Conservation (phyloP, 2,329 filamentous ascomycete species). For the Elsinoe australis region DNA sequence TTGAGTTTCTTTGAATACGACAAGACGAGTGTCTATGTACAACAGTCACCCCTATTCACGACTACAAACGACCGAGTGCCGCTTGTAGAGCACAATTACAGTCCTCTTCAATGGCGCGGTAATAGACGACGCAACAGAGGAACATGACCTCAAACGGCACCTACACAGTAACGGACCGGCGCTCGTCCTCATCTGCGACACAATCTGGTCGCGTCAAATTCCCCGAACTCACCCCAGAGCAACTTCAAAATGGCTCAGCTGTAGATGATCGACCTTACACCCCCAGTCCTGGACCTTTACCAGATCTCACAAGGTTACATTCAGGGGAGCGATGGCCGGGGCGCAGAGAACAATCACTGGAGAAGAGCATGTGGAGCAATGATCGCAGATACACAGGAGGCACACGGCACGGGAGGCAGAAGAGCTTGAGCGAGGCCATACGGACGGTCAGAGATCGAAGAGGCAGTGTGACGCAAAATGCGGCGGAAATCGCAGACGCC, state of each 20-base stretch:
- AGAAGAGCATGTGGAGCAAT: slow-evolving; percentile 42
- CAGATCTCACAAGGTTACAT: slow-evolving; percentile 30
- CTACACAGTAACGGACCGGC: slow-evolving; percentile 17
- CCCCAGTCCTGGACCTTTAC: slow-evolving; percentile 28
- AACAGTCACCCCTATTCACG: too few species aligned
- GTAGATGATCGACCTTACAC: slow-evolving; percentile 23
- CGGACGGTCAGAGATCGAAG: slow-evolving; percentile 71
- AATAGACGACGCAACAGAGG: background rate
- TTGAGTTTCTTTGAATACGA: too few species aligned
- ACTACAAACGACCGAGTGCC: too few species aligned
- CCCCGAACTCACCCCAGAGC: slow-evolving; percentile 38
- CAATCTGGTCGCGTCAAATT: slow-evolving; percentile 36
- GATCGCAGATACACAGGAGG: slow-evolving; percentile 30
- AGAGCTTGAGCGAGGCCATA: slow-evolving; percentile 84
- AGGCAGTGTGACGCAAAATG: slow-evolving; percentile 84
- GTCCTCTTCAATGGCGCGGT: slow-evolving; percentile 14
- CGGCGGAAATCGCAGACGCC: slow-evolving; percentile 85
- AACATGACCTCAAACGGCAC: slow-evolving; percentile 16
- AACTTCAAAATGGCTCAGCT: slow-evolving; percentile 31
- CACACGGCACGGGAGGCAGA: slow-evolving; percentile 60
- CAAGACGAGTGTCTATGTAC: too few species aligned
- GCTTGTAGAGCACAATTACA: background rate
- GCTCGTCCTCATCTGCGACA: slow-evolving; percentile 20
- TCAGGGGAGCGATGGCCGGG: slow-evolving; percentile 54
- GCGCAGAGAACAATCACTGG: slow-evolving; percentile 37